phyloP scores from a whole-genome alignment of 371 early-diverging fungal species.

The Sporodiniella umbellata region DNA sequence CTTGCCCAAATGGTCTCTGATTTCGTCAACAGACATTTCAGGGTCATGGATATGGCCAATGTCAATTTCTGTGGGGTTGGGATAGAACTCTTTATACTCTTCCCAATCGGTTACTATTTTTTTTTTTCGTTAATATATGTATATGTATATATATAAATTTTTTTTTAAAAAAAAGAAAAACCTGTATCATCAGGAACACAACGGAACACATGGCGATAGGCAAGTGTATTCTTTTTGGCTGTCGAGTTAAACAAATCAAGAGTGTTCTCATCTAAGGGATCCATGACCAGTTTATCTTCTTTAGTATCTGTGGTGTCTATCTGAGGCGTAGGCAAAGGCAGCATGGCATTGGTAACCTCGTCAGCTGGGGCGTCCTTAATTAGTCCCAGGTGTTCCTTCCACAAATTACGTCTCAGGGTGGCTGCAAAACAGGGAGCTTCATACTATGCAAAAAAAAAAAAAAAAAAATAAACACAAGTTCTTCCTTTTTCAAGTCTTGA shows the following conservation, averaged over 20 bases:
- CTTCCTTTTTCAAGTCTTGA: not conserved
- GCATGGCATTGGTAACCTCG: conserved; percentile 48
- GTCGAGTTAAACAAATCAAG: conserved; percentile 49
- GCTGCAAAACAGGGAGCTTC: conserved; percentile 68
- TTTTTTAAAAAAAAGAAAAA: too few species aligned
- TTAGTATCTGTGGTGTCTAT: conserved; percentile 28
- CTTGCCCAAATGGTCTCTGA: conserved; percentile 42
- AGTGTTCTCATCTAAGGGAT: conserved; percentile 63
- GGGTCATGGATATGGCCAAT: conserved; percentile 44
- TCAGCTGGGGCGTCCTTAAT: conserved; percentile 45
- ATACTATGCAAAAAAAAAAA: conserved; percentile 37
- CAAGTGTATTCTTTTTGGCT: conserved; percentile 57
- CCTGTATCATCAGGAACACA: conserved; percentile 75
- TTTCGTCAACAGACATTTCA: conserved; percentile 41
- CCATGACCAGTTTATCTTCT: conserved; percentile 44
- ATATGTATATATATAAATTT: not conserved
- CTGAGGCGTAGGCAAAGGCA: conserved; percentile 46
- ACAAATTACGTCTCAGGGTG: conserved; percentile 72
- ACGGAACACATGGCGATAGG: conserved; percentile 72
- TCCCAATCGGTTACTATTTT: conserved; percentile 58
- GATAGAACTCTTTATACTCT: conserved; percentile 64
- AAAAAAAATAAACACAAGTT: not conserved
- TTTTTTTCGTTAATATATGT: not conserved
- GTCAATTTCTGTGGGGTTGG: conserved; percentile 35
- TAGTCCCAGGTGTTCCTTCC: conserved; percentile 85